Base-by-base conservation (phyloP, 352 stramenopile genomes). In the Pythium rhizo-oryzae region DNA sequence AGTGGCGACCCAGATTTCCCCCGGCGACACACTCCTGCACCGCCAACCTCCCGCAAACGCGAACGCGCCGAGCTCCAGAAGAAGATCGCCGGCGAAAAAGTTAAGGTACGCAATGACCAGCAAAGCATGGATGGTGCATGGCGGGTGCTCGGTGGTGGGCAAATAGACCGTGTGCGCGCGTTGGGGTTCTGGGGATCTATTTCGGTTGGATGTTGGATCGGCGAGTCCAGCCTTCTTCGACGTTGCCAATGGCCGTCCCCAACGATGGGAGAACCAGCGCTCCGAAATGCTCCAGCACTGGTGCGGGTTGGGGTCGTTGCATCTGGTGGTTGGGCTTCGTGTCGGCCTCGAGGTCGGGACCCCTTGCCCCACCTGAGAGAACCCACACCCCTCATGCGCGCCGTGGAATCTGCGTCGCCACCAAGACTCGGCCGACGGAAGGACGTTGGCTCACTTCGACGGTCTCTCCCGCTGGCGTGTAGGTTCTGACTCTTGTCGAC, bases 401-500 rank as follows among this genome's bases (percentile, higher is more conserved):
- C 35, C 16, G 54, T 23, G 24, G 60, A 53, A 43, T 61, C 62
- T 63, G 21, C 41, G 28, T 19, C 18, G 47, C 24, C 35, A 41
- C 35, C 35, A 41, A 41, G 35, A 41, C 35, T 8, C 2, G 35
- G 13, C 35, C 35, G 35, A 11, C 12, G 35, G 35, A 41, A 41
- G 51, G 19, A 28, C 23, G 58, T 57, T 71, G 58, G 67, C 67
- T 73, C 67, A 73, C 60, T 71, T 62, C 43, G 30, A 43, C 11
- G 4, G 44, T 62, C 49, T 73, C 67, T 68, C 56, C 47, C 54
- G 23, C 53, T 59, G 16, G 43, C 13, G 19, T 59, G 18, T 62
- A 53, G 50, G 46, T 50, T 58, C 57, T 56, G 41, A 67, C 54
- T 67, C 35, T 58, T 30, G n/a, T 19, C 41, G 23, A 23, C 16